Evolutionary conservation across 148 eudicot genomes (phyloP), one percentile per base, ranked within the genome.

Genomic region (Selenicereus undatus): DNA sequence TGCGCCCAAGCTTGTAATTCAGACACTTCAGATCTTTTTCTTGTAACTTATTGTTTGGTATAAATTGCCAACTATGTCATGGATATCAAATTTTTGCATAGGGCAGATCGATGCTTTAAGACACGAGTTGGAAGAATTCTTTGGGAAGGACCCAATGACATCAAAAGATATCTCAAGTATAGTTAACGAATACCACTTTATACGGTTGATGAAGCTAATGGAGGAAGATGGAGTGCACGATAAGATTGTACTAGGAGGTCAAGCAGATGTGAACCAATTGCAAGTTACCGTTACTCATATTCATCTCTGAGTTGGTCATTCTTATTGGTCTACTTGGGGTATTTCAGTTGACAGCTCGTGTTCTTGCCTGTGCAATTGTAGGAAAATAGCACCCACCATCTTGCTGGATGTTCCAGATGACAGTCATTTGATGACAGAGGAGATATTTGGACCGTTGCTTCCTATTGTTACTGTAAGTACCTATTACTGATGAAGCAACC

Each of bases 401-500:
- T 76, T 92, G 81, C 64, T 92, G 83, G 92, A 92, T 78, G 86
- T 88, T 81, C 91, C 93, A 42, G 80, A 80, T 68, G 88, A 89
- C 73, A 80, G 90, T 32, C 73, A 69, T 73, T 69, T 90, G 74
- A 92, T 92, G 96, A 82, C 80, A 69, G 96, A 90, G 82, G 96
- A 92, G 83, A 92, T 92, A 71, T 92, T 92, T 84, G 96, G 96
- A 30, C 96, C 96, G 69, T 87, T 92, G 76, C 88, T 90, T 64
- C 96, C 93, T 82, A 90, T 92, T 64, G 75, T 92, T 74, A 88
- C 96, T 11, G 93, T 90, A 65, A 92, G 93, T 79, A 56, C 65
- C 68, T 64, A 56, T 30, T 48, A 80, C 3, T 71, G 50, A 45
- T 70, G 30, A 76, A 42, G 74, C 71, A 51, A 22, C 9, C 71